Base-by-base conservation (phyloP, 169 alveolate genomes). In the Eimeria sp. region DNA sequence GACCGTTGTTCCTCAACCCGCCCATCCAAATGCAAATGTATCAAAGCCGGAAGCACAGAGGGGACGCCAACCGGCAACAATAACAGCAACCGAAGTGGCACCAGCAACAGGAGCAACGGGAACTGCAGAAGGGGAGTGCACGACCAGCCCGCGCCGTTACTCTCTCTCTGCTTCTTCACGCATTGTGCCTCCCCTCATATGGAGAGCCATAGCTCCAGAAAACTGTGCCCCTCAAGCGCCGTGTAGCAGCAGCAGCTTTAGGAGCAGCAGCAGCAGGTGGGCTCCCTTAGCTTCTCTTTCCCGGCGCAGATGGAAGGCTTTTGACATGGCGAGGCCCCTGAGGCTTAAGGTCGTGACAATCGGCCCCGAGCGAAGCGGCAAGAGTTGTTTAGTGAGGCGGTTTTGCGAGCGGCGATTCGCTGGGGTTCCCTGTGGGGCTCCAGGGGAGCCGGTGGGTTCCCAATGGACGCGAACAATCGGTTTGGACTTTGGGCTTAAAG, bases 321-420 rank as follows among this genome's bases (percentile, higher is more conserved):
- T 84, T 16, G 78, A 58, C 25, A 57, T 61, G 57, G 43, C 16
- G 58, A 54, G 54, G 80, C 75, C 78, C 34, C 78, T 84, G 2
- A 84, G 92, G 20, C 92, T 84, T 18, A 84, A 84, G 76, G 49
- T 84, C 18, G 92, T 84, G 18, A 84, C 92, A 3, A 7, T 58
- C 20, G 92, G 92, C 61, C 92, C 92, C 80, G 63, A 43, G 13
- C 10, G 27, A 9, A 84, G 92, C 78, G 92, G 92, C 78, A 84
- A 84, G n/a, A 84, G 78, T n/a, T 84, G 92, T 40, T 58, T 84
- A n/a, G 92, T 84, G 13, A 51, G 92, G 76, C 92, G 92, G 6
- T 84, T 84, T 40, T 84, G 92, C 40, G 92, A 84, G 78, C 78
- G 92, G 78, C 92, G 92, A 9, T 84, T 84, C 61, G 75, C 65